Percentiles rank a stretch among this genome's conserved stretches.
phyloP scores from a whole-genome alignment of 805 yeast genomes.

The Grigorovia transvaalensis region DNA sequence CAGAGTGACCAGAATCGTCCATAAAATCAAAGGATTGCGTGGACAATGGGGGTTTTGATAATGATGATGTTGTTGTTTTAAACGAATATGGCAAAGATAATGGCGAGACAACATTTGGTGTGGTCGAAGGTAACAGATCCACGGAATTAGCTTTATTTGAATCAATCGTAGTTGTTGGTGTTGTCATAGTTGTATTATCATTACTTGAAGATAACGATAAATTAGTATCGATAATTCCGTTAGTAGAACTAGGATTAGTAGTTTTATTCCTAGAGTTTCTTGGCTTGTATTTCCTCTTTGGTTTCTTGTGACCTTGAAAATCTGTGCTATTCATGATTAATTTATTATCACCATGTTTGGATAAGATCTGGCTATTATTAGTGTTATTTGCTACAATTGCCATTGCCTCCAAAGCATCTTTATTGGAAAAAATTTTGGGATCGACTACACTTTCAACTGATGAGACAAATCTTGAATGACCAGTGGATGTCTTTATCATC shows the following conservation, averaged over 20 bases:
- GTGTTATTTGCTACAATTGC: slow-evolving; percentile 24
- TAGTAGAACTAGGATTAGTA: slow-evolving; percentile 1
- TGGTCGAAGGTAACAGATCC: background rate
- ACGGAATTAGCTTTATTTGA: background rate
- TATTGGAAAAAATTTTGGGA: slow-evolving; percentile 25
- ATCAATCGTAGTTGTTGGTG: slow-evolving; percentile 7
- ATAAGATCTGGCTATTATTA: slow-evolving; percentile 15
- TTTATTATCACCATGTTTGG: slow-evolving; percentile 21
- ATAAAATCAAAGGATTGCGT: slow-evolving; percentile 2
- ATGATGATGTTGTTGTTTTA: background rate
- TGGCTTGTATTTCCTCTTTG: slow-evolving; percentile 11
- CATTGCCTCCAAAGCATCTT: slow-evolving; percentile 28
- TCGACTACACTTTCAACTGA: slow-evolving; percentile 27
- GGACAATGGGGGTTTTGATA: background rate
- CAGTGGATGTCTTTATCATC: slow-evolving; percentile 22
- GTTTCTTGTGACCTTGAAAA: slow-evolving; percentile 14
- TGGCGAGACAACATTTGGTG: slow-evolving; percentile 1
- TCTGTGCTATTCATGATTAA: slow-evolving; percentile 23
- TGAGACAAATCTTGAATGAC: slow-evolving; percentile 29
- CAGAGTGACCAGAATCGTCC: background rate
- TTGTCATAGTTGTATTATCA: slow-evolving; percentile 8
- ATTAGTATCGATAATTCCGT: slow-evolving; percentile 19
- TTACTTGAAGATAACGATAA: slow-evolving; percentile 10
- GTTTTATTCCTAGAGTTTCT: slow-evolving; percentile 16
- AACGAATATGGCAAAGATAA: background rate